Evolutionary conservation across 164 flowering plant genomes (phyloP), one percentile per base, ranked within the genome.

Genomic region (Vitis labrusca): DNA sequence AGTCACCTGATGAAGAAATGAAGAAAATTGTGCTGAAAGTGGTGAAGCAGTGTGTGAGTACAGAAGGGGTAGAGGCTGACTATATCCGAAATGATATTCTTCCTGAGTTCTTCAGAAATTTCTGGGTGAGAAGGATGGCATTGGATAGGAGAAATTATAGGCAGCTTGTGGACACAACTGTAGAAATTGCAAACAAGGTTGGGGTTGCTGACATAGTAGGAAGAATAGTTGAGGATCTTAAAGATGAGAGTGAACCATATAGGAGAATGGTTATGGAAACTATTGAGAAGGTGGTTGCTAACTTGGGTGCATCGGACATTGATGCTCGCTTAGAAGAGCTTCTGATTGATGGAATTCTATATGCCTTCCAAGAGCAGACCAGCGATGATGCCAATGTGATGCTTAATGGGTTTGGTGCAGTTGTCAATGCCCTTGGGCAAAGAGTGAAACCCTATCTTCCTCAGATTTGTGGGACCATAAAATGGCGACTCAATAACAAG

Each of bases 211-310:
- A 93, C 78, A 96, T 96, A 58, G 95, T 92, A 0, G 98, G 97
- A 10, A 85, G 98, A 77, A 80, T 96, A 60, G 99, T 93, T 32
- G 99, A 93, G 80, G 99, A 96, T 80, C 91, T 96, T 27, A 96
- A 96, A 76, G 99, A 96, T 79, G 99, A 93, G 84, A 93, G 99
- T 79, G 99, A 96, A 74, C 99, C 98, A 2, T 96, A 96, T 70
- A 78, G 99, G 67, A 78, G 99, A 50, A 96, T 96, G 98, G 98
- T 96, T n/a, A 93, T 96, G 99, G 98, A 96, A 78, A 96, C 99
- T 0, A 93, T 96, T 64, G 99, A 91, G 78, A 96, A 96, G 80
- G 99, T 96, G 68, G 97, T 93, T 17, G 77, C 91, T 0, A 93
- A 96, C 71, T 75, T 96, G 85, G 99, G 98, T 63, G 92, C 99